These are phyloP conservation scores for Heterobasidion occidentale DNA, from an alignment of 1,284 basidiomycete species.

Conservation along the genomic window DNA sequence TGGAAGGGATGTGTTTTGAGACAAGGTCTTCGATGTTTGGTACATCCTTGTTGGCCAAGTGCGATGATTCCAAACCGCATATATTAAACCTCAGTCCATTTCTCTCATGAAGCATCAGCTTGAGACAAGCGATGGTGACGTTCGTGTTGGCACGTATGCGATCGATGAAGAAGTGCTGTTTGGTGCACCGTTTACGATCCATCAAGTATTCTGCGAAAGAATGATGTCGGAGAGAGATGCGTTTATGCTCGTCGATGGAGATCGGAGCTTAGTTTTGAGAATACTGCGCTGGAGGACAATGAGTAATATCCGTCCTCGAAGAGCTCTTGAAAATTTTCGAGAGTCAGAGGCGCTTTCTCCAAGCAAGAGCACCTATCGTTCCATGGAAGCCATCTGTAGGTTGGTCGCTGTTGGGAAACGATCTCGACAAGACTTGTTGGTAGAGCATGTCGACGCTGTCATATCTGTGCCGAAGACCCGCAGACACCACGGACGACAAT, in stretches of 20 bases:
- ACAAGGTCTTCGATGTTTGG: constrained; percentile 10
- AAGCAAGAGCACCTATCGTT: constrained; percentile 3
- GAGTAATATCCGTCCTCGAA: background rate
- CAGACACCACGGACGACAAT: background rate
- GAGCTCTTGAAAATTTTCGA: constrained; percentile 5
- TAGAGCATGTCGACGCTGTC: background rate
- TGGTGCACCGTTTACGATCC: constrained; percentile 5
- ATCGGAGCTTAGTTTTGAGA: background rate
- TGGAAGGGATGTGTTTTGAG: constrained; percentile 14
- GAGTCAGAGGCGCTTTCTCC: constrained; percentile 3
- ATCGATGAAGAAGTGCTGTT: constrained; percentile 15
- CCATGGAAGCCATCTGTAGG: background rate
- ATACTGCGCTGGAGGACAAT: background rate
- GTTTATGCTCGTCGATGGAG: background rate
- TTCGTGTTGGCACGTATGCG: constrained; percentile 4
- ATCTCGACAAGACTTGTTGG: background rate
- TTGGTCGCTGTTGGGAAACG: background rate
- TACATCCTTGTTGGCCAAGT: constrained; percentile 16
- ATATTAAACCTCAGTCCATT: constrained; percentile 27
- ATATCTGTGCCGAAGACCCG: background rate
- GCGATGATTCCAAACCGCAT: constrained; percentile 20
- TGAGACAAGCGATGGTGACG: constrained; percentile 17
- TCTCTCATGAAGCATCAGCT: constrained; percentile 17
- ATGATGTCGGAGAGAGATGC: constrained; percentile 7
- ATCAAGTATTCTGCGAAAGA: constrained; percentile 7